Evolutionary conservation across 305 asterid species (phyloP).

Genomic region (Fraxinus sp.): DNA sequence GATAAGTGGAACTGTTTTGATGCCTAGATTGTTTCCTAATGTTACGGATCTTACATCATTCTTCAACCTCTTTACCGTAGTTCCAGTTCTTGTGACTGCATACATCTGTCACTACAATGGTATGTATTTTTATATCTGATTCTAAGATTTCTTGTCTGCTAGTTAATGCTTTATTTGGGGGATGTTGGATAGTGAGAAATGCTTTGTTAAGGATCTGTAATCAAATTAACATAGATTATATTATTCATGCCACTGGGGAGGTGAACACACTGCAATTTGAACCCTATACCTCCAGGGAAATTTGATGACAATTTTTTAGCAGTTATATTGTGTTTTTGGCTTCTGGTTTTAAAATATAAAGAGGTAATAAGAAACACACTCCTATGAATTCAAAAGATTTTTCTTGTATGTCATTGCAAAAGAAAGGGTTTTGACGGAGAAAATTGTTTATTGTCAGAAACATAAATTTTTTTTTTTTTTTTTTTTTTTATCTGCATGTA

Average conservation of each 20-base stretch:
- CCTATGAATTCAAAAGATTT: not conserved
- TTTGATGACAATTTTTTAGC: not conserved
- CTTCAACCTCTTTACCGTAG: slow-evolving; percentile 85
- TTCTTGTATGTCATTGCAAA: not conserved
- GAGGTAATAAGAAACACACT: not conserved
- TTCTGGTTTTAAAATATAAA: not conserved
- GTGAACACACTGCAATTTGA: not conserved
- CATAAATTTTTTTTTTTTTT: too few relatives aligned
- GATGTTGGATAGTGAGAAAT: slow-evolving; percentile 1
- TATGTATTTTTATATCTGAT: slow-evolving; percentile 29
- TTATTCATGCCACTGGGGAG: not conserved
- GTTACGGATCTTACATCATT: slow-evolving; percentile 58
- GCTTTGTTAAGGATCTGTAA: not conserved
- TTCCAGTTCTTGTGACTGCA: slow-evolving; percentile 97
- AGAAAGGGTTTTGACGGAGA: not conserved
- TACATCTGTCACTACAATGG: slow-evolving; percentile 97
- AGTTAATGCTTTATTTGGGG: slow-evolving; percentile 8
- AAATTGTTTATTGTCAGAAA: not conserved
- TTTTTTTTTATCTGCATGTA: not conserved
- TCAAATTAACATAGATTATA: not conserved
- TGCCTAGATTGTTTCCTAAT: slow-evolving; percentile 82
- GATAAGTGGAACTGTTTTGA: slow-evolving; percentile 62
- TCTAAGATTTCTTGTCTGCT: slow-evolving; percentile 6
- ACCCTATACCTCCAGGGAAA: not conserved
- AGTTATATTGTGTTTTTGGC: not conserved